Conservation (phyloP, 352 stramenopile species). For the Phytophthora ohioensis region DNA sequence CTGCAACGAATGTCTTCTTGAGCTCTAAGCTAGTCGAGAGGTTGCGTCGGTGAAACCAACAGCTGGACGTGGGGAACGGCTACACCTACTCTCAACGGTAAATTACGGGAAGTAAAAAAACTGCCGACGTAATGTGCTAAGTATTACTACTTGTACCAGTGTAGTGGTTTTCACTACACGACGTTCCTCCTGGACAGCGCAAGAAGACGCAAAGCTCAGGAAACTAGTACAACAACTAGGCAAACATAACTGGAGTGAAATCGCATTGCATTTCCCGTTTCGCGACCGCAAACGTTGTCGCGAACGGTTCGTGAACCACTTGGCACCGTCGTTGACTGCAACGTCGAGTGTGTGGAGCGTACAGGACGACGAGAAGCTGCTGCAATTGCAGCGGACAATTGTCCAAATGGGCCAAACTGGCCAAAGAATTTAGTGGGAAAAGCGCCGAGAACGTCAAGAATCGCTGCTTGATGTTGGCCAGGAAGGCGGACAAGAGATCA, state of each 20-base stretch:
- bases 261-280: conserved; percentile 60
- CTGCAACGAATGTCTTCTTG: no score
- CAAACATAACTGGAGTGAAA: conserved; percentile 44
- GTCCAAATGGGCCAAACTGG: conserved; percentile 51
- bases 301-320: conserved; percentile 79
- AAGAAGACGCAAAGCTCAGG: conserved; percentile 57
- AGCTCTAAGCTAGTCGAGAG: no score
- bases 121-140: no score
- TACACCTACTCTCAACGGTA: no score
- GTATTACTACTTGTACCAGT: neutral
- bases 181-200: conserved; percentile 51
- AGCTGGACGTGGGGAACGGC: no score
- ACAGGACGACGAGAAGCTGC: conserved; percentile 56
- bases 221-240: conserved; percentile 53
- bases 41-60: no score
- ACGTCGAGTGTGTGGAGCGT: conserved; percentile 42
- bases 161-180: conserved; percentile 6
- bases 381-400: conserved; percentile 39
- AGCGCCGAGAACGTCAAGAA: conserved; percentile 73
- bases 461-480: conserved; percentile 42
- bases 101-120: no score
- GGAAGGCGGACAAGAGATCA: conserved; percentile 12
- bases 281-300: conserved; percentile 75
- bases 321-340: conserved; percentile 47
- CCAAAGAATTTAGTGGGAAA: conserved; percentile 36